Evolutionary conservation across 1,284 basidiomycete species (phyloP), one percentile per base, ranked within the genome.

Genomic region (Meira miltonrushii): DNA sequence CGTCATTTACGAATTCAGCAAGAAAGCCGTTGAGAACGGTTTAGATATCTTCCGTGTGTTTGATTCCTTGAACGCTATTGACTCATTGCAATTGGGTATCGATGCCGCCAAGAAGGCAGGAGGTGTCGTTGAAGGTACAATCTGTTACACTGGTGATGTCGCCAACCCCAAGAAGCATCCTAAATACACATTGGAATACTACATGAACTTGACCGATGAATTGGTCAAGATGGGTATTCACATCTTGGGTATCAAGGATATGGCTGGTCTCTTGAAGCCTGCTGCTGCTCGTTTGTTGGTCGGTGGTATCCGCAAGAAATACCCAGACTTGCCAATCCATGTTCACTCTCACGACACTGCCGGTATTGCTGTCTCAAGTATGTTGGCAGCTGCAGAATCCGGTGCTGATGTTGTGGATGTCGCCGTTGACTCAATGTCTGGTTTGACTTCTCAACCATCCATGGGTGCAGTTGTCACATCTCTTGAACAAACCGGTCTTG

Each of bases 21-120:
- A 78, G 63, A 83, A 95, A 81, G 95, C 95, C 19, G 94, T 99
- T 28, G 93, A 98, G 82, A 95, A 94, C 70, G 95, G 95, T 79
- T 85, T 98, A 51, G 95, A 99, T 82, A 99, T 99, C 78, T 99
- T 99, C 90, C 86, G 95, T 79, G 92, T 99, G 59, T 99, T 99
- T 73, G 95, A 99, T 81, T 98, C 95, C 50, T 82, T 99, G 81
- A 77, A 77, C 70, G 68, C 67, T 60, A 60, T 77, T 54, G 75
- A 75, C 48, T 74, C 72, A 50, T 65, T 77, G 54, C 66, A 67
- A 66, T 68, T 77, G 49, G 75, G 75, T 79, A 98, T 98, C 71
- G 94, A 98, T 79, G 95, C 95, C 39, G 95, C 95, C 67, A 98
- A 98, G 87, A 96, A 95, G 81, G 95, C 95, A 41, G 95, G 95